Percentiles rank a stretch among this genome's conserved stretches.
Evolutionary conservation across 352 stramenopile species (phyloP).

Genomic region (Phytopythium mirpurense): DNA sequence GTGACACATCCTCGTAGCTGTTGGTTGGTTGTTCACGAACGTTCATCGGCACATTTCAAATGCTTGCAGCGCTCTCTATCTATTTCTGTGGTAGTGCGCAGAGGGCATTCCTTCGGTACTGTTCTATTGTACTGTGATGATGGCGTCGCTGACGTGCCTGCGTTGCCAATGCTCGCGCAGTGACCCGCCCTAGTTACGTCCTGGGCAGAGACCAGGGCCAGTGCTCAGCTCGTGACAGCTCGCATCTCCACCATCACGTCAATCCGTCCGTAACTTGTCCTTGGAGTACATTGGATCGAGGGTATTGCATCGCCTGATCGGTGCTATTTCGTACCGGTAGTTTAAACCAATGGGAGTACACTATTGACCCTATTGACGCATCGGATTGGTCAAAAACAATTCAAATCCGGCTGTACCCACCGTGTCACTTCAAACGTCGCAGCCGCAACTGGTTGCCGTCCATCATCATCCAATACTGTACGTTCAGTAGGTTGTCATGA

Average conservation of each 20-base stretch:
- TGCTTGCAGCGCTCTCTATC: too few species aligned
- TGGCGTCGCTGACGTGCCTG: neutral
- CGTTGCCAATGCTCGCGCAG: neutral
- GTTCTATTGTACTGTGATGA: neutral
- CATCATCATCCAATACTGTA: neutral
- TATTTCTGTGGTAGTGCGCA: too few species aligned
- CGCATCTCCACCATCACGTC: too few species aligned
- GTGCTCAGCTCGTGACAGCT: too few species aligned
- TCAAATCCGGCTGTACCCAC: neutral
- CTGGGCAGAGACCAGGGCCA: neutral
- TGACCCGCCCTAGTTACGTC: neutral
- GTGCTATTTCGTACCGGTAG: too few species aligned
- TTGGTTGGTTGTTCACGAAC: too few species aligned
- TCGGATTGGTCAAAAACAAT: neutral
- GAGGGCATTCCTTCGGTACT: too few species aligned
- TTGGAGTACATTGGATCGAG: too few species aligned
- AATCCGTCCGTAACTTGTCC: neutral
- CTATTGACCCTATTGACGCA: neutral
- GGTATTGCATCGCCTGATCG: too few species aligned
- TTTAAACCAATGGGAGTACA: neutral
- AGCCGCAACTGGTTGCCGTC: neutral
- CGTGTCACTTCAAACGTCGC: neutral
- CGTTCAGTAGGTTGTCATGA: too few species aligned
- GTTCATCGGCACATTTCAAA: too few species aligned
- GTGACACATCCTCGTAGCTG: too few species aligned